Percentiles rank a stretch among this genome's conserved stretches.
Evolutionary conservation across 306 rosid genomes (phyloP).

Genomic region (Bauhinia variegata): DNA sequence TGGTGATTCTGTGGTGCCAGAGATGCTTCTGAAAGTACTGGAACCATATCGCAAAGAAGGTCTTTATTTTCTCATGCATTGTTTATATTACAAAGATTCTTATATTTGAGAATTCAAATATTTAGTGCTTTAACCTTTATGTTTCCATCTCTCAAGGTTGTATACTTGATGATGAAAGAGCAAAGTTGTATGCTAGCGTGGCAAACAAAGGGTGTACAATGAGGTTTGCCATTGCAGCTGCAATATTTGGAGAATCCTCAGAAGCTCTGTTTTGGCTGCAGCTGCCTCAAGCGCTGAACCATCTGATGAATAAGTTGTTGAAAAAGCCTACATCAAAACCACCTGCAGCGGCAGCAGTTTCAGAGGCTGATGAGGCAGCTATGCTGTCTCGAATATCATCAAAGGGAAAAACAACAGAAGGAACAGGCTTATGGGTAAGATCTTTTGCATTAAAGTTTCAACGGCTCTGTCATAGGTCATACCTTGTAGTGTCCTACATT

Average conservation of each 20-base stretch:
- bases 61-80: slow-evolving; percentile 40
- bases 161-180: slow-evolving; percentile 88
- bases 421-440: slow-evolving; percentile 59
- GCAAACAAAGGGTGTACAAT: slow-evolving; percentile 77
- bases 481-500: slow-evolving; percentile 28
- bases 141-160: slow-evolving; percentile 58
- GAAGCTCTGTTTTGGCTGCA: slow-evolving; percentile 99
- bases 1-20: slow-evolving; percentile 93
- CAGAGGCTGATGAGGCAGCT: slow-evolving; percentile 67
- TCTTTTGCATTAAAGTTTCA: slow-evolving; percentile 12
- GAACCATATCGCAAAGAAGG: slow-evolving; percentile 97
- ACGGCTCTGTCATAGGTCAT: slow-evolving; percentile 8
- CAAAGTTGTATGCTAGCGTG: slow-evolving; percentile 83
- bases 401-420: slow-evolving; percentile 69
- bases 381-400: slow-evolving; percentile 76
- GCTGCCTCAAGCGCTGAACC: slow-evolving; percentile 77
- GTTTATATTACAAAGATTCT: slow-evolving; percentile 34
- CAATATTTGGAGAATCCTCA: slow-evolving; percentile 81
- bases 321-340: slow-evolving; percentile 62
- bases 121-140: slow-evolving; percentile 36
- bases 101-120: slow-evolving; percentile 20
- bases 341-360: slow-evolving; percentile 40
- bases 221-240: slow-evolving; percentile 93
- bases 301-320: slow-evolving; percentile 68
- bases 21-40: slow-evolving; percentile 85